Evolutionary conservation across 139 green algal species (phyloP).

Genomic region (Chlamydomonas asymmetrica): DNA sequence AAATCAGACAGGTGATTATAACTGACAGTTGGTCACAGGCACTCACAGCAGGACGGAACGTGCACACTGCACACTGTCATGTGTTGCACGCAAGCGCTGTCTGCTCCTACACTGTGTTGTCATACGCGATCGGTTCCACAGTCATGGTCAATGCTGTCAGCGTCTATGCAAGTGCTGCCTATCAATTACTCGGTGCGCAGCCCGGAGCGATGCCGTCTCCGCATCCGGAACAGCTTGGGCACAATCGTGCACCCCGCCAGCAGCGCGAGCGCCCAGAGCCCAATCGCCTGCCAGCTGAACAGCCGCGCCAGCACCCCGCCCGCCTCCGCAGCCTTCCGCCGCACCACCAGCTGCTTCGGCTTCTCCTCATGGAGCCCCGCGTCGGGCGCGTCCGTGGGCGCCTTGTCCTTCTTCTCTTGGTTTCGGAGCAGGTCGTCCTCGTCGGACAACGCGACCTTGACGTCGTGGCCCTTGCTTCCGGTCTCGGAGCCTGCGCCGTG

Average conservation of each 20-base stretch:
- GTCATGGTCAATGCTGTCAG: too few species aligned
- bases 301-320: background rate
- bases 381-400: background rate
- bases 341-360: too few species aligned
- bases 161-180: too few species aligned
- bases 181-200: conserved; percentile 35
- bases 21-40: too few species aligned
- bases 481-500: too few species aligned
- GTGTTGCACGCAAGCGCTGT: too few species aligned
- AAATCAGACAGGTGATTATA: too few species aligned
- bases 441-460: background rate
- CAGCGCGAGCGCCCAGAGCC: conserved; percentile 27
- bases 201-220: conserved; percentile 26
- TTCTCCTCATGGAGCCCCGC: background rate
- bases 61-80: too few species aligned
- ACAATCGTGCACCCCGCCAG: conserved; percentile 18
- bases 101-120: too few species aligned
- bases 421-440: conserved; percentile 13
- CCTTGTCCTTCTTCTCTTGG: conserved; percentile 10
- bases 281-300: conserved; percentile 20
- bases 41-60: too few species aligned
- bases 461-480: too few species aligned
- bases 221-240: conserved; percentile 9
- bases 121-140: too few species aligned
- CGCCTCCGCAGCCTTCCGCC: background rate